Evolutionary conservation across 805 yeast species (phyloP).

Genomic region (Monosporozyma solicola): DNA sequence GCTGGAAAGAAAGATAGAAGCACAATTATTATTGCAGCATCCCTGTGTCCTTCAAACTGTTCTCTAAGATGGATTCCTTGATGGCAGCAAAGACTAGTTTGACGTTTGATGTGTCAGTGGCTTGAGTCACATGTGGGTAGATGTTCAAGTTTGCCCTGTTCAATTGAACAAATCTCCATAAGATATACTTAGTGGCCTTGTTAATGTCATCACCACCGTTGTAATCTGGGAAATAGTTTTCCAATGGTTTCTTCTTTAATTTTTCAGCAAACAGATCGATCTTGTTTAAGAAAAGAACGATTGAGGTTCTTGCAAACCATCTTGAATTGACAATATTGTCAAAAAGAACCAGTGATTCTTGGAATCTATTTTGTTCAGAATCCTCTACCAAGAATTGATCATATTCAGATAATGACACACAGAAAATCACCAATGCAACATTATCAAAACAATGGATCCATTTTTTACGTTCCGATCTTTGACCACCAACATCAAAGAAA

Average conservation of each 20-base stretch:
- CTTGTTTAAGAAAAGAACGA: constrained; percentile 79
- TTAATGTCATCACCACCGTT: constrained; percentile 83
- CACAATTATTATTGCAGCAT: constrained; percentile 34
- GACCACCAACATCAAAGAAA: constrained; percentile 88
- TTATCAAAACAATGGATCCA: constrained; percentile 97
- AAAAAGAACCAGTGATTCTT: constrained; percentile 73
- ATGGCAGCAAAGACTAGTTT: constrained; percentile 79
- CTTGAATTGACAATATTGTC: constrained; percentile 87
- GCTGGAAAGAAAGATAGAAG: neutral
- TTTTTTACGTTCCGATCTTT: constrained; percentile 87
- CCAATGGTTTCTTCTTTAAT: constrained; percentile 70
- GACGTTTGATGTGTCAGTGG: constrained; percentile 86
- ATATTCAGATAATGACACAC: constrained; percentile 86
- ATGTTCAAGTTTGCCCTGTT: constrained; percentile 75
- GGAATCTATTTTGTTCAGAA: constrained; percentile 62
- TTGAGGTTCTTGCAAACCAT: constrained; percentile 84
- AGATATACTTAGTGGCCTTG: constrained; percentile 83
- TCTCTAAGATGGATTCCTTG: constrained; percentile 69
- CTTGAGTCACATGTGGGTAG: constrained; percentile 89
- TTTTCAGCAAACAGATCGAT: constrained; percentile 86
- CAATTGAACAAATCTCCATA: constrained; percentile 82
- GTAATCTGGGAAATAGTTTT: constrained; percentile 79
- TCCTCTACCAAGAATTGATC: constrained; percentile 81
- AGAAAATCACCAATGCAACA: constrained; percentile 80
- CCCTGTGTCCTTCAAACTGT: constrained; percentile 68